Percentiles rank a stretch among this genome's conserved stretches.
Conservation (phyloP, 805 yeast species). For the Yueomyces sp. region DNA sequence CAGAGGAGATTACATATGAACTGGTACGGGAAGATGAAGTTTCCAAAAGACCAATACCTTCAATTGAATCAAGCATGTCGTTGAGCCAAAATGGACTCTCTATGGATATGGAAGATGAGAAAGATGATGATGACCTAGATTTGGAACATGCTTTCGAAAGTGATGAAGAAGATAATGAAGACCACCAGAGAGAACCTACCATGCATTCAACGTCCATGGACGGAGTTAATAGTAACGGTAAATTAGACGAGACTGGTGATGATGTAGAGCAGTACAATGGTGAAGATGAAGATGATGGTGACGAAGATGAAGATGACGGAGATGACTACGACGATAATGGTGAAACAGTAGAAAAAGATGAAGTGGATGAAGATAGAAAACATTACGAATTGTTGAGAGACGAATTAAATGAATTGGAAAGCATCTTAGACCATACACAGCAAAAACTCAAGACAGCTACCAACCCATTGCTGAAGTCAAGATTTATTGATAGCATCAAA, state of each 20-base stretch:
- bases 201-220: not conserved
- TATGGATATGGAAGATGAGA: slow-evolving; percentile 14
- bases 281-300: slow-evolving; percentile 23
- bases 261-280: slow-evolving; percentile 24
- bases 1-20: slow-evolving; percentile 70
- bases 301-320: slow-evolving; percentile 30
- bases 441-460: slow-evolving; percentile 58
- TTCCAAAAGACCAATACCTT: slow-evolving; percentile 14
- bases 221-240: slow-evolving; percentile 4
- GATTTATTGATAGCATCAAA: slow-evolving; percentile 69
- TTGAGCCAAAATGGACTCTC: slow-evolving; percentile 1
- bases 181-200: not conserved
- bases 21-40: slow-evolving; percentile 43
- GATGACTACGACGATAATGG: slow-evolving; percentile 34
- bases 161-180: slow-evolving; percentile 15
- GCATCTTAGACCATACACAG: slow-evolving; percentile 63
- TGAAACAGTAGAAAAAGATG: slow-evolving; percentile 33
- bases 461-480: slow-evolving; percentile 74
- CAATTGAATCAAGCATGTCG: slow-evolving; percentile 3
- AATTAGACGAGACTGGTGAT: slow-evolving; percentile 24
- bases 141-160: slow-evolving; percentile 41
- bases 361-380: slow-evolving; percentile 40
- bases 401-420: slow-evolving; percentile 71
- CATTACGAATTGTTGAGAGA: slow-evolving; percentile 68
- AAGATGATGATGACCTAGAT: slow-evolving; percentile 40